Evolutionary conservation across 176 grass and related monocot genomes (phyloP).

Genomic region (Aegilops bicornis): DNA sequence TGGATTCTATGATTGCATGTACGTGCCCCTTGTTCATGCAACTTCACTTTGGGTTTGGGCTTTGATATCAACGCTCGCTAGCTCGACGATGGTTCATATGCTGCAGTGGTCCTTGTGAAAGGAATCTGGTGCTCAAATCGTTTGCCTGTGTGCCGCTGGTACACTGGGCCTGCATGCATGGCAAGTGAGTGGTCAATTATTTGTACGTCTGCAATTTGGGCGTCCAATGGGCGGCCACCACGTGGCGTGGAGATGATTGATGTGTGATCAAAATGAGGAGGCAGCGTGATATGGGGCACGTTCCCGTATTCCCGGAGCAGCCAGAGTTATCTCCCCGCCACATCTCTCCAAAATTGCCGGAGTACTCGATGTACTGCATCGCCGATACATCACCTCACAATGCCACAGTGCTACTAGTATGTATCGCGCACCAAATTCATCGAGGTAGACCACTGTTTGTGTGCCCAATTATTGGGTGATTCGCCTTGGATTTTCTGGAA

Average conservation of each 20-base stretch:
- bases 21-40: not conserved
- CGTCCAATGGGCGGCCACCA: not conserved
- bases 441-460: not conserved
- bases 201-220: constrained; percentile 25
- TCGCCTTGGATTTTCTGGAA: not conserved
- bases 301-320: constrained; percentile 38
- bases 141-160: not conserved
- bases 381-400: not conserved
- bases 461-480: not conserved
- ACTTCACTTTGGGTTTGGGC: not conserved
- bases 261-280: not conserved
- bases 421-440: not conserved
- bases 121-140: not conserved
- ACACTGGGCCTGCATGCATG: not conserved
- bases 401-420: not conserved
- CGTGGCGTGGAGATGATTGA: not conserved
- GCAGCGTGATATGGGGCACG: not conserved
- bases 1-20: constrained; percentile 27
- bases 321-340: not conserved
- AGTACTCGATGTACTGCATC: not conserved
- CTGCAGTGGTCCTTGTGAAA: constrained; percentile 12
- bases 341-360: constrained; percentile 1
- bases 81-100: no score
- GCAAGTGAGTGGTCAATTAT: constrained; percentile 5
- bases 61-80: not conserved